These are phyloP conservation scores for Microcyclosporella mali DNA, from an alignment of 2,329 filamentous ascomycete genomes.

Conservation along the genomic window DNA sequence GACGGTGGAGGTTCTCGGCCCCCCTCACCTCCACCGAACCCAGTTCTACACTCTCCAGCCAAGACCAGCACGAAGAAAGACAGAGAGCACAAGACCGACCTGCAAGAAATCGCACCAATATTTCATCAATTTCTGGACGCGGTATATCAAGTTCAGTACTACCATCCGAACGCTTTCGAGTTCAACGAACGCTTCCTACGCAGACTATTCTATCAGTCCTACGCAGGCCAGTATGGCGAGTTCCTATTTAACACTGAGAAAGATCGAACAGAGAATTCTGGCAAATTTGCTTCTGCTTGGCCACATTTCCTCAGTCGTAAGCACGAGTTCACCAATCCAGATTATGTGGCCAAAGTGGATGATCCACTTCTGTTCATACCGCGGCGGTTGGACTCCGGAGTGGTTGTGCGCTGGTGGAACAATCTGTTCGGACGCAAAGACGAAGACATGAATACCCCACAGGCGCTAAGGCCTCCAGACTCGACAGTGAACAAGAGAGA, in stretches of 20 bases:
- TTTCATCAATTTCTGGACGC: conserved; percentile 98
- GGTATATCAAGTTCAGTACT: conserved; percentile 80
- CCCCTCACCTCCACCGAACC: conserved; percentile 34
- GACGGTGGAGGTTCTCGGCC: conserved; percentile 43
- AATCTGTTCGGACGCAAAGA: conserved; percentile 80
- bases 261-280: conserved; percentile 61
- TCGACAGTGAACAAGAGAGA: too few species aligned
- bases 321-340: conserved; percentile 73
- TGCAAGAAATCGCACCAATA: conserved; percentile 89
- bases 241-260: conserved; percentile 95
- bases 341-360: conserved; percentile 69
- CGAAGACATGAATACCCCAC: conserved; percentile 79
- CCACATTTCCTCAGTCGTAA: conserved; percentile 83
- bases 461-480: conserved; percentile 11
- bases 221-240: conserved; percentile 94
- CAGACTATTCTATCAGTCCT: conserved; percentile 83
- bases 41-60: conserved; percentile 43
- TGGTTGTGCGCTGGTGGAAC: conserved; percentile 86
- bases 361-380: conserved; percentile 76
- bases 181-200: conserved; percentile 92
- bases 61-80: conserved; percentile 44
- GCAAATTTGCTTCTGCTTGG: conserved; percentile 84
- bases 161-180: conserved; percentile 84
- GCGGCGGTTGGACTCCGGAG: conserved; percentile 37
- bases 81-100: conserved; percentile 62